Evolutionary conservation across 108 stramenopile species (phyloP), one percentile per base, ranked within the genome.

Genomic region (Fistulifera pelliculosa): DNA sequence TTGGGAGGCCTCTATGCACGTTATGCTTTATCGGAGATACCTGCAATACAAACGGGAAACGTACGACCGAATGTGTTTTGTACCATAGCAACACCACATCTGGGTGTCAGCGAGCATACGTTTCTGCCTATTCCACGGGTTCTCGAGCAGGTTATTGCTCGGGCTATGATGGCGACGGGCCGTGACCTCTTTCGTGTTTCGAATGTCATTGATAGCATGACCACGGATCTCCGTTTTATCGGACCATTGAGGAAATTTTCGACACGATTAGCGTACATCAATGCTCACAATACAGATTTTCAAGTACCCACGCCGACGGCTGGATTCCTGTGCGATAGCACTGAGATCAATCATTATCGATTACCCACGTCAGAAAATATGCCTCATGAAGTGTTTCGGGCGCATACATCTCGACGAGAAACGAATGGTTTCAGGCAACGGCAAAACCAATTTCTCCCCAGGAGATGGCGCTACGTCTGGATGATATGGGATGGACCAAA

Each of bases 401-500:
- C 60, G 2, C 14, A 52, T 24, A 66, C 52, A n/a, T 2, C 22
- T 23, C 50, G n/a, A n/a, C 24, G 25, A 26, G 21, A 39, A 38
- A 7, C 1, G 28, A 23, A 5, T 35, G 7, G 31, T 15, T 38
- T 39, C 47, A 11, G 15, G 53, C 4, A 15, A 45, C 18, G 45
- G 55, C 3, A 47, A 61, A 6, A 25, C 25, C 50, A 7, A 17
- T 45, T 17, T 45, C 44, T 26, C 45, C 41, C 2, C 40, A 39
- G 2, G 2, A 65, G 27, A 64, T 85, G 71, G 75, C 81, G 22
- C 49, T 49, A 44, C 55, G 54, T 41, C 50, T 90, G 41, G 88
- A 90, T 71, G 58, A 68, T 14, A 52, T 90, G 40, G 88, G 88
- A 27, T 90, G 88, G 88, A 80, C 71, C 40, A 90, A 90, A 54